Conservation (phyloP, 169 alveolate species). For the Plasmodium yoelii region DNA sequence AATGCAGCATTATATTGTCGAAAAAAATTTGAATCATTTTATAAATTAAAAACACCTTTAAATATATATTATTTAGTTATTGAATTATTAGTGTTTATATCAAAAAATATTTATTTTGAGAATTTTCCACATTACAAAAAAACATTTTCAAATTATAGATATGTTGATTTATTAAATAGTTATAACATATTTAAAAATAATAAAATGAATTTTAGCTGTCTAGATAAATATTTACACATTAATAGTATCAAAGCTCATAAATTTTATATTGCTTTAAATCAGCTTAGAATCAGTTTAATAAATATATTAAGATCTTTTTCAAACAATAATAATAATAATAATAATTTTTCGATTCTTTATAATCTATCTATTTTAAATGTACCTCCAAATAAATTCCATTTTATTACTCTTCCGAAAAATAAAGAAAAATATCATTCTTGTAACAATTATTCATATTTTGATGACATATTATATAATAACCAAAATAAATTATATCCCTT, state of each 20-base stretch:
- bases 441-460: constrained; percentile 20
- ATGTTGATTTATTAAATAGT: constrained; percentile 52
- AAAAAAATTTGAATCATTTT: constrained; percentile 22
- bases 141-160: constrained; percentile 44
- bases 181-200: constrained; percentile 1
- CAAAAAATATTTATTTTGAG: constrained; percentile 68
- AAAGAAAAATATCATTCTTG: constrained; percentile 1
- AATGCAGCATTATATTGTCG: constrained; percentile 3
- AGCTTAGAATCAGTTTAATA: constrained; percentile 6
- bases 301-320: constrained; percentile 15
- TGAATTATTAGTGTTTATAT: constrained; percentile 50
- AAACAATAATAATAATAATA: constrained; percentile 22
- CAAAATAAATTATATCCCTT: constrained; percentile 8
- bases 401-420: constrained; percentile 47
- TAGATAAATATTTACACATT: constrained; percentile 32
- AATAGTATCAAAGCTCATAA: constrained; percentile 21
- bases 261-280: constrained; percentile 23
- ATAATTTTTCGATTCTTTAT: constrained; percentile 9
- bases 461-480: constrained; percentile 2
- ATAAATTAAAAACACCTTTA: constrained; percentile 33
- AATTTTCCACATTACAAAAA: constrained; percentile 67
- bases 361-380: constrained; percentile 25
- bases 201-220: constrained; percentile 28
- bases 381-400: constrained; percentile 10
- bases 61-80: constrained; percentile 28